Evolutionary conservation across 306 rosid genomes (phyloP), one percentile per base, ranked within the genome.

Genomic region (Inga oerstediana): DNA sequence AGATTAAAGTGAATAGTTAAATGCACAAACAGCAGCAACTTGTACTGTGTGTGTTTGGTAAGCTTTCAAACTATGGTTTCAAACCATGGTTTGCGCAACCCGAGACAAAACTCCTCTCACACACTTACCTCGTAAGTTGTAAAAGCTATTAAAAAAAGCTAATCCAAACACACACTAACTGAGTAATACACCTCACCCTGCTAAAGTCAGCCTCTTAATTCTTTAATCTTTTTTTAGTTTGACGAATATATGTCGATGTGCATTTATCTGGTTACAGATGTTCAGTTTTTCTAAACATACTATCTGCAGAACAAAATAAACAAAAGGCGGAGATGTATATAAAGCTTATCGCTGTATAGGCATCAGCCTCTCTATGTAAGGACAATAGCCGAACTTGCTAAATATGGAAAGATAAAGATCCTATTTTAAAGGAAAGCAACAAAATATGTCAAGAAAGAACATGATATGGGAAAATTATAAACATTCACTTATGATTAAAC

Each of bases 371-470:
- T 32, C n/a, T 46, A 72, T 48, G 24, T 58, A 58, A 2, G n/a
- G 70, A 75, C 49, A 68, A 11, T 19, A 66, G 16, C 58, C 61
- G 20, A 78, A 69, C 37, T 68, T 67, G 79, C 80, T 73, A 62
- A 78, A 74, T 69, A 78, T 43, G 56, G 16, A 72, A 80, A 46
- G 79, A 84, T 83, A 54, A 72, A 66, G 83, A 84, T 84, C 37
- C 17, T 44, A 13, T 20, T 61, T 49, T 4, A 9, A 61, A 74
- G 83, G 44, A 77, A 76, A 61, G 43, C 39, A 84, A 74, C 44
- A 61, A 44, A 78, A 49, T 24, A 64, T 10, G 48, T 43, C 51
- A 27, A 69, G 73, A 59, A 62, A 61, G 44, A 70, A 78, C 32
- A 78, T 22, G 12, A 68, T 35, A 16, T 10, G 52, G 32, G 46